Evolutionary conservation across 176 grass and related monocot species (phyloP), one percentile per base, ranked within the genome.

Genomic region (Oryza glaberrima): DNA sequence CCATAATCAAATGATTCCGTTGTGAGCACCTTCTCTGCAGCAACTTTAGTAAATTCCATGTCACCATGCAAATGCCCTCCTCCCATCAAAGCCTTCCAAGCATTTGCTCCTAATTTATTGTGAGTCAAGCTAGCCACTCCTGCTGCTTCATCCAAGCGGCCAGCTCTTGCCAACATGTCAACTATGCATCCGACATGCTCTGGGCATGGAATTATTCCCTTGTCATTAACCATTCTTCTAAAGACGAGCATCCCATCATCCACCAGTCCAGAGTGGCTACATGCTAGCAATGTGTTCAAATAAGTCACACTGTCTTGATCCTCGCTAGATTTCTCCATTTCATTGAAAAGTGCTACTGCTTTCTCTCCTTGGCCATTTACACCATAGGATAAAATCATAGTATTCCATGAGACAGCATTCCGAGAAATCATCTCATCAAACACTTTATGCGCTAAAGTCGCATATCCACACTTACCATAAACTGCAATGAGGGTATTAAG

Each of bases 401-500:
- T 77, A 86, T 92, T 95, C 93, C 93, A 95, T 0, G 93, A 90
- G 74, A 95, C 85, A 30, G 54, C 72, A 86, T 83, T 77, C 47
- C 70, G 65, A 75, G 25, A 81, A 79, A 88, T 73, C 79, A 95
- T 92, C 69, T 88, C 90, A 83, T 92, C 76, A 86, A 95, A 95
- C 67, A 92, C 65, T 83, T 75, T 88, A 61, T 41, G 87, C 28
- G 88, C 74, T 66, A 95, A 78, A 49, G 19, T 82, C 54, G 67
- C 80, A 86, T 86, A 78, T 65, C 93, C 93, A 82, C 93, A 92
- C 67, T 90, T 95, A 75, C 90, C 93, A 92, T 92, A 92, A 79
- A 87, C 79, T 84, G 93, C 86, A 69, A 95, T 79, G 70, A 92
- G 86, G 81, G 87, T 90, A 82, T 95, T 95, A 83, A 52, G 72